Conservation (phyloP, 805 yeast species). For the Sugiyamaella chiloensis region DNA sequence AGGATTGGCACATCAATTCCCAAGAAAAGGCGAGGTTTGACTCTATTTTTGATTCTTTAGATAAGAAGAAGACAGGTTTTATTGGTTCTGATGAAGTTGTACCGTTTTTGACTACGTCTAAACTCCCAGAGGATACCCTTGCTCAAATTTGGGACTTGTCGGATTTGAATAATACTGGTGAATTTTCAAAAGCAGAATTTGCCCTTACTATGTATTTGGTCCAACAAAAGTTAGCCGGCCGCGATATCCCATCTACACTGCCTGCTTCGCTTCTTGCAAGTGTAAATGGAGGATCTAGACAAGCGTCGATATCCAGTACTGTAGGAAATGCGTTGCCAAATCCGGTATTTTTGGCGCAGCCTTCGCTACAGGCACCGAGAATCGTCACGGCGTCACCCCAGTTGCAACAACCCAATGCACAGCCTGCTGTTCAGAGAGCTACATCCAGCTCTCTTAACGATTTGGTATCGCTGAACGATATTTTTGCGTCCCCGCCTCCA, state of each 20-base stretch:
- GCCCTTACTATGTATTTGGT: conserved; percentile 92
- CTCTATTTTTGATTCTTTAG: conserved; percentile 72
- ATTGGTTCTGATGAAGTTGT: conserved; percentile 82
- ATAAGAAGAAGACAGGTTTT: conserved; percentile 57
- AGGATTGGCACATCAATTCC: conserved; percentile 66
- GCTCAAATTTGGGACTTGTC: conserved; percentile 90
- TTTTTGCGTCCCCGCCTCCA: conserved; percentile 45
- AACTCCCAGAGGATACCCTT: conserved; percentile 74
- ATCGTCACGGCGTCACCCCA: conserved; percentile 6
- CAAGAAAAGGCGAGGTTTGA: conserved; percentile 77
- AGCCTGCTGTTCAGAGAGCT: conserved; percentile 14
- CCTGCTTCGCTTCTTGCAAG: conserved; percentile 56
- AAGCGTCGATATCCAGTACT: conserved; percentile 13
- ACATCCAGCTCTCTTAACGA: conserved; percentile 29
- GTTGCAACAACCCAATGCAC: conserved; percentile 3
- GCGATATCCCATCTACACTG: conserved; percentile 69
- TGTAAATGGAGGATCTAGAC: conserved; percentile 35
- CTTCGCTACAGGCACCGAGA: conserved; percentile 6
- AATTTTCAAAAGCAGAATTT: conserved; percentile 76
- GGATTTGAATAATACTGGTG: conserved; percentile 82
- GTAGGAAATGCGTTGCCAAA: conserved; percentile 17
- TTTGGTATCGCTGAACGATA: conserved; percentile 47
- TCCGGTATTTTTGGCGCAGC: conserved; percentile 15
- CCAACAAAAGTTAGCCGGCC: conserved; percentile 77
- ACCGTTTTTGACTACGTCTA: conserved; percentile 82